Percentiles rank a stretch among this genome's conserved stretches.
phyloP scores from a whole-genome alignment of 257 asterid genomes.

The Solanum ossicruentum region DNA sequence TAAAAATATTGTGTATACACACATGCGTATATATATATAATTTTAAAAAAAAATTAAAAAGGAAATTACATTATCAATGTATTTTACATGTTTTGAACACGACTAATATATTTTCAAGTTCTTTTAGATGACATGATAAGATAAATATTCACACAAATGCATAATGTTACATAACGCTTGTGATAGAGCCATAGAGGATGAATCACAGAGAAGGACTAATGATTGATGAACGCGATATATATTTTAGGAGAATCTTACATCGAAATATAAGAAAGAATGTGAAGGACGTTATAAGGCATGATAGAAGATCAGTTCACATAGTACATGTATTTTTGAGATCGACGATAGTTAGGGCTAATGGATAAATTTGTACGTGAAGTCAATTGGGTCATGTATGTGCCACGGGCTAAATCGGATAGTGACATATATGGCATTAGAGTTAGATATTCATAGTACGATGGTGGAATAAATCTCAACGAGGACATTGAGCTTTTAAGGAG shows the following conservation, averaged over 20 bases:
- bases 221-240: too few species aligned
- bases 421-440: background rate
- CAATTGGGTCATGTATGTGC: background rate
- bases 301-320: background rate
- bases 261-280: background rate
- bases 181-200: too few species aligned
- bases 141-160: background rate
- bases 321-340: background rate
- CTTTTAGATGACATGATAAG: background rate
- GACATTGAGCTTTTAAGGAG: background rate
- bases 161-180: background rate
- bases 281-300: too few species aligned
- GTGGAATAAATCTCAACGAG: background rate
- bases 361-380: background rate
- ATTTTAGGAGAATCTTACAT: background rate
- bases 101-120: background rate
- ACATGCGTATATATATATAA: background rate
- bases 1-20: background rate
- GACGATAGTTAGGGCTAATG: background rate
- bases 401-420: background rate
- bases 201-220: background rate
- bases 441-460: background rate
- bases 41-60: background rate
- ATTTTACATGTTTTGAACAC: background rate
- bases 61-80: background rate